Percentiles rank a stretch among this genome's conserved stretches.
phyloP scores from a whole-genome alignment of 768 basidiomycete genomes.

The Gyrodon lividus region DNA sequence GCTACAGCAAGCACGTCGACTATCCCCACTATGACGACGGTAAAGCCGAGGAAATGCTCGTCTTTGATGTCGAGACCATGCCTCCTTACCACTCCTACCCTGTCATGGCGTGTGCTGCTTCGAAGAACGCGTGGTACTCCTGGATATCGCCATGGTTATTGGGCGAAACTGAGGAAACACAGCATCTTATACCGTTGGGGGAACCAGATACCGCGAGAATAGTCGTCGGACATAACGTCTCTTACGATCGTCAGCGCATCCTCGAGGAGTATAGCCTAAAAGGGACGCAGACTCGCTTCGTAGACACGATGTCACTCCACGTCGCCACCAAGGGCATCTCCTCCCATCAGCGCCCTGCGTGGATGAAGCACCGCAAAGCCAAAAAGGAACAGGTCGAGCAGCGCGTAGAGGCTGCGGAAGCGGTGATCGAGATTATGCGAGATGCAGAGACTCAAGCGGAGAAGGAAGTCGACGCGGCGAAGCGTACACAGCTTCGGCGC shows the following conservation, averaged over 20 bases:
- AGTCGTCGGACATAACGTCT: slow-evolving; percentile 92
- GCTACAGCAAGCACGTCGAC: slow-evolving; percentile 70
- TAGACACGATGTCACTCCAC: slow-evolving; percentile 95
- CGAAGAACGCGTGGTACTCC: slow-evolving; percentile 85
- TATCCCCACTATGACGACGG: slow-evolving; percentile 63
- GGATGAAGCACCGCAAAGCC: slow-evolving; percentile 82
- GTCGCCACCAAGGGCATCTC: slow-evolving; percentile 93
- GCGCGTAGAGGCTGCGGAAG: slow-evolving; percentile 62
- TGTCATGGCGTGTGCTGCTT: slow-evolving; percentile 86
- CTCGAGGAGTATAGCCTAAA: slow-evolving; percentile 76
- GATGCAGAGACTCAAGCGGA: slow-evolving; percentile 36
- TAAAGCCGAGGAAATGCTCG: slow-evolving; percentile 67
- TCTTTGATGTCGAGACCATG: slow-evolving; percentile 95
- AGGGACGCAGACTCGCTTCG: slow-evolving; percentile 70
- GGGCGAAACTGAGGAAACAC: slow-evolving; percentile 50
- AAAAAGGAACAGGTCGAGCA: slow-evolving; percentile 55
- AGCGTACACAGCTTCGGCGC: slow-evolving; percentile 39
- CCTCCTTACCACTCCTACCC: slow-evolving; percentile 78
- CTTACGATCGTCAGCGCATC: slow-evolving; percentile 86
- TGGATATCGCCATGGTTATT: slow-evolving; percentile 97
- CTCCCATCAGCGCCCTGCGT: slow-evolving; percentile 89
- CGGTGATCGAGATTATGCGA: slow-evolving; percentile 52
- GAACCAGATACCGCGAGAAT: slow-evolving; percentile 51
- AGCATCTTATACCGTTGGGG: slow-evolving; percentile 77
- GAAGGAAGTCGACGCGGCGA: slow-evolving; percentile 39